A percentile compares a stretch with the other conserved stretches of the same genome.
Conservation (phyloP, 1,284 basidiomycete species). For the Apiotrichum mycotoxinovorans region DNA sequence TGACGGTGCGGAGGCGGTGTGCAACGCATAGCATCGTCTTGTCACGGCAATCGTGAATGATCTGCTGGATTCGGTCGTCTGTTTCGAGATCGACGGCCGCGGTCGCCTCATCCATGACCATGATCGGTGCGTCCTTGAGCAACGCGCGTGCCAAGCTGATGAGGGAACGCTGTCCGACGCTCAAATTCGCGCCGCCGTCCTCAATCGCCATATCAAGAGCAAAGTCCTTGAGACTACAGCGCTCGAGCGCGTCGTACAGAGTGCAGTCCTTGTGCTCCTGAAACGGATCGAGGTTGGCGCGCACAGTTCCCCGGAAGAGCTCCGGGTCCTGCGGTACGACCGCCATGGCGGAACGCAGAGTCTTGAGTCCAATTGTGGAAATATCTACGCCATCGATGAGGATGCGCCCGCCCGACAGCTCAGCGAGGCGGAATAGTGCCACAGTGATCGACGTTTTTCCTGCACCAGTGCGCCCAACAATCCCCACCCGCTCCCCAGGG, state of each 20-base stretch:
- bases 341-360: constrained; percentile 51
- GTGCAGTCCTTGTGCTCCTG: constrained; percentile 66
- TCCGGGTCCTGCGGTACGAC: constrained; percentile 83
- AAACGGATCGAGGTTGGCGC: constrained; percentile 70
- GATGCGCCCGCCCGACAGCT: constrained; percentile 50
- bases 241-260: constrained; percentile 75
- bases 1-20: constrained; percentile 69
- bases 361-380: constrained; percentile 53
- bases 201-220: constrained; percentile 56
- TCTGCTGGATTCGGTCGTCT: constrained; percentile 67
- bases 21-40: constrained; percentile 64
- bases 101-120: constrained; percentile 58
- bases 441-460: constrained; percentile 61
- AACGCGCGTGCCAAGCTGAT: constrained; percentile 67
- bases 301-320: constrained; percentile 58
- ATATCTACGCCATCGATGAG: constrained; percentile 52
- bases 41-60: no score
- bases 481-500: constrained; percentile 54
- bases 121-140: constrained; percentile 64
- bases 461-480: constrained; percentile 53
- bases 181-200: constrained; percentile 35
- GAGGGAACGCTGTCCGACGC: constrained; percentile 14
- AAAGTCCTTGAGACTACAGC: constrained; percentile 66
- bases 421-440: constrained; percentile 52
- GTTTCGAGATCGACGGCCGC: constrained; percentile 71